Percentiles rank a stretch among this genome's conserved stretches.
These are phyloP conservation scores for Hypoxylon crocopeplum DNA, from an alignment of 495 filamentous ascomycete genomes.

Conservation along the genomic window DNA sequence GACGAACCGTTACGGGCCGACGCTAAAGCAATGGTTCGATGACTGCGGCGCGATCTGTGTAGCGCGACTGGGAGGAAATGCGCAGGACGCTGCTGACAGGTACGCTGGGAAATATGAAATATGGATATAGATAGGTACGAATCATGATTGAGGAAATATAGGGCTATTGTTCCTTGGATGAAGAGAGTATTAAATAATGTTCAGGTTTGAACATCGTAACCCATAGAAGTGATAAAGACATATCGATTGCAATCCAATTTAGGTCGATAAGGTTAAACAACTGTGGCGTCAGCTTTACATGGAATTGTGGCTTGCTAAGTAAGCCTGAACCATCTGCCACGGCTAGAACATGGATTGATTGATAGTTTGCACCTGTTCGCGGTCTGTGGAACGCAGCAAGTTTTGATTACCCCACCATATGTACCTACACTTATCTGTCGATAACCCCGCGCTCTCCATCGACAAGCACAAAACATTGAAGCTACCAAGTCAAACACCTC, in stretches of 20 bases:
- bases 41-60: too few species aligned
- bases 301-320: neutral
- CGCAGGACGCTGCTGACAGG: constrained; percentile 1
- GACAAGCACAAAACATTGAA: neutral
- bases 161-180: too few species aligned
- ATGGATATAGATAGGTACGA: too few species aligned
- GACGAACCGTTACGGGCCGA: too few species aligned
- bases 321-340: neutral
- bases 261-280: too few species aligned
- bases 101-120: neutral
- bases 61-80: neutral
- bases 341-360: too few species aligned
- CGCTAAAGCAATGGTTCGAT: too few species aligned
- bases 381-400: constrained; percentile 1
- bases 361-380: neutral
- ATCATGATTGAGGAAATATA: too few species aligned
- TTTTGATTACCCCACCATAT: constrained; percentile 26
- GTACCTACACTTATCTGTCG: neutral
- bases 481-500: constrained; percentile 19
- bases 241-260: too few species aligned
- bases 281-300: constrained; percentile 13
- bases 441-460: constrained; percentile 29
- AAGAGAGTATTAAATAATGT: too few species aligned
- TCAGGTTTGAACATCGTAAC: too few species aligned
- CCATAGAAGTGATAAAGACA: too few species aligned